These are phyloP conservation scores for Heimioporus sp. DNA, from an alignment of 768 basidiomycete genomes.

Conservation along the genomic window DNA sequence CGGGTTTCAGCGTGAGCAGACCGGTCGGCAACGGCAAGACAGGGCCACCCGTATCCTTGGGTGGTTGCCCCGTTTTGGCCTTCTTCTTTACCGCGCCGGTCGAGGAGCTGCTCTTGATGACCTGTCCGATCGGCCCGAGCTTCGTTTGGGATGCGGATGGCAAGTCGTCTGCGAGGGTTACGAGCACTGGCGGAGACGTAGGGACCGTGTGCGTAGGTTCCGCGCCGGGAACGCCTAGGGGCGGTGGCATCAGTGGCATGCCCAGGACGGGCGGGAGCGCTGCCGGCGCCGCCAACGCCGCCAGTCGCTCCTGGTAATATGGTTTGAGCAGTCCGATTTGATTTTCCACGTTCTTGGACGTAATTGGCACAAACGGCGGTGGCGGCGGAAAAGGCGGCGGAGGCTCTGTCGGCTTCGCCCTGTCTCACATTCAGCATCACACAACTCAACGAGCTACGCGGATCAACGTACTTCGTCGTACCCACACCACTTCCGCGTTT, in stretches of 20 bases:
- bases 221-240: not conserved
- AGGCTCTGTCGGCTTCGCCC: conserved; percentile 67
- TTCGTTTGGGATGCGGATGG: conserved; percentile 60
- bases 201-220: not conserved
- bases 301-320: conserved; percentile 65
- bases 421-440: conserved; percentile 26
- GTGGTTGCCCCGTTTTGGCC: conserved; percentile 24
- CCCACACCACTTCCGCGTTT: conserved; percentile 46
- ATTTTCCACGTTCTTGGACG: conserved; percentile 57
- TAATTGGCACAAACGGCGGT: conserved; percentile 74
- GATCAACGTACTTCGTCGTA: conserved; percentile 46
- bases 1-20: conserved; percentile 18
- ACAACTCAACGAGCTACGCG: not conserved
- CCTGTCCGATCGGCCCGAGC: conserved; percentile 78
- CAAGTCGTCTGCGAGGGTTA: conserved; percentile 62
- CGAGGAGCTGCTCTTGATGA: conserved; percentile 50
- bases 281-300: conserved; percentile 35
- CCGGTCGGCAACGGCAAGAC: conserved; percentile 17
- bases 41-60: conserved; percentile 22
- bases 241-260: conserved; percentile 16
- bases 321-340: conserved; percentile 85
- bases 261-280: conserved; percentile 17
- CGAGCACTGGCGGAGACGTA: conserved; percentile 4
- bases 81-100: conserved; percentile 64
- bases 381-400: conserved; percentile 86